Evolutionary conservation across 179 eudicot species (phyloP).

Genomic region (Silene vulgaris): DNA sequence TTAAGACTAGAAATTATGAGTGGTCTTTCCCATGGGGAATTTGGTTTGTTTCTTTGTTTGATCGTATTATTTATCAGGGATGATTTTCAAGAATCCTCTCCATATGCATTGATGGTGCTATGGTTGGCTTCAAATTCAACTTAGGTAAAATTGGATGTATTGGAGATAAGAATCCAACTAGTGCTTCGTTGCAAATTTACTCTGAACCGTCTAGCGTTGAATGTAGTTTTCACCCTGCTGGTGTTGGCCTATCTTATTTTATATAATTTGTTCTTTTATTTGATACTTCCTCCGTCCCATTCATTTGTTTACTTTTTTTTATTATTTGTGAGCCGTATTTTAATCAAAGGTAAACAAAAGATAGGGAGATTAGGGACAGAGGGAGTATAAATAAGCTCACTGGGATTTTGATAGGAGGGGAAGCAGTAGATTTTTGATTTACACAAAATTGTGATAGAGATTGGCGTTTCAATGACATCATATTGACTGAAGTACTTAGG

Average conservation of each 20-base stretch:
- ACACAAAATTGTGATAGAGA: neutral
- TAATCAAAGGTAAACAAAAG: too few species aligned
- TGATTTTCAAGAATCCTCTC: neutral
- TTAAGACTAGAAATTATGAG: neutral
- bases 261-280: neutral
- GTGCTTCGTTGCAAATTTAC: neutral
- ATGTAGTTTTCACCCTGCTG: neutral
- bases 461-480: neutral
- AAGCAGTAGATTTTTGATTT: neutral
- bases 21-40: neutral
- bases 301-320: too few species aligned
- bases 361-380: too few species aligned
- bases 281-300: neutral
- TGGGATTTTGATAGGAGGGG: slow-evolving; percentile 7
- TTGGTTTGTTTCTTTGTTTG: neutral
- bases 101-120: neutral
- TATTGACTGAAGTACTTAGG: too few species aligned
- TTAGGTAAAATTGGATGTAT: neutral
- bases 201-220: neutral
- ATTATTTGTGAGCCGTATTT: too few species aligned
- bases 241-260: neutral
- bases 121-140: neutral
- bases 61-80: neutral
- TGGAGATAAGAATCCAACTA: neutral
- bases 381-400: neutral